Evolutionary conservation across 257 asterid species (phyloP).

Genomic region (Haberlea rhodopensis): DNA sequence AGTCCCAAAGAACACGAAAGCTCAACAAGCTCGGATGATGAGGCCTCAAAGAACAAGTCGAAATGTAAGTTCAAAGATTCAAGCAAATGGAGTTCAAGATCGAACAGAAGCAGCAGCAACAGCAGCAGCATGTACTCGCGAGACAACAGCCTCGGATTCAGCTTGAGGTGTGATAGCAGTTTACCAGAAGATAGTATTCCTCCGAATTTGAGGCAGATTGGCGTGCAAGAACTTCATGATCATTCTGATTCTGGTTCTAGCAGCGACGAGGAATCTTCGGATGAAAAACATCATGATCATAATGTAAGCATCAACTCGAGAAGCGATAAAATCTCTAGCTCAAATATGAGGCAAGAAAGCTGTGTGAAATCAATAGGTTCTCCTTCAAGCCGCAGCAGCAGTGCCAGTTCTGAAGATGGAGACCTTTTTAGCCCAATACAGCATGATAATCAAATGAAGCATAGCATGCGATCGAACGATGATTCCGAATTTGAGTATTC

Average conservation of each 20-base stretch:
- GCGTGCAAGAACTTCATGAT: constrained; percentile 1
- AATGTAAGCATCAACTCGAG: constrained; percentile 20
- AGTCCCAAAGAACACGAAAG: neutral
- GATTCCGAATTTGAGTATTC: constrained; percentile 6
- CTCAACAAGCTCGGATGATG: constrained; percentile 32
- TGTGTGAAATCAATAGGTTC: neutral
- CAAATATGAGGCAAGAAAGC: constrained; percentile 4
- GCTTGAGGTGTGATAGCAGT: constrained; percentile 30
- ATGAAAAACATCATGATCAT: neutral
- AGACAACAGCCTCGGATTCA: constrained; percentile 22
- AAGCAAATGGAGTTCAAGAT: constrained; percentile 29
- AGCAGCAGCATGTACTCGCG: constrained; percentile 24
- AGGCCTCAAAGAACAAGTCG: constrained; percentile 12
- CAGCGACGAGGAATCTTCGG: constrained; percentile 28
- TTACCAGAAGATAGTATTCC: constrained; percentile 15
- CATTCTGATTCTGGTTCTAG: constrained; percentile 22
- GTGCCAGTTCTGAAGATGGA: constrained; percentile 5
- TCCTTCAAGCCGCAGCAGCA: constrained; percentile 13
- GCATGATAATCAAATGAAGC: neutral
- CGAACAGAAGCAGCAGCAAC: constrained; percentile 23
- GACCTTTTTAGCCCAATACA: neutral
- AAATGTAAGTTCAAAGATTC: constrained; percentile 4
- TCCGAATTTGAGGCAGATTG: constrained; percentile 14
- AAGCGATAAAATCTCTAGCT: neutral
- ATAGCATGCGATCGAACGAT: constrained; percentile 1